Evolutionary conservation across 225 moss, liverwort and hornwort genomes (phyloP).

Genomic region (Sphagnum contortum): DNA sequence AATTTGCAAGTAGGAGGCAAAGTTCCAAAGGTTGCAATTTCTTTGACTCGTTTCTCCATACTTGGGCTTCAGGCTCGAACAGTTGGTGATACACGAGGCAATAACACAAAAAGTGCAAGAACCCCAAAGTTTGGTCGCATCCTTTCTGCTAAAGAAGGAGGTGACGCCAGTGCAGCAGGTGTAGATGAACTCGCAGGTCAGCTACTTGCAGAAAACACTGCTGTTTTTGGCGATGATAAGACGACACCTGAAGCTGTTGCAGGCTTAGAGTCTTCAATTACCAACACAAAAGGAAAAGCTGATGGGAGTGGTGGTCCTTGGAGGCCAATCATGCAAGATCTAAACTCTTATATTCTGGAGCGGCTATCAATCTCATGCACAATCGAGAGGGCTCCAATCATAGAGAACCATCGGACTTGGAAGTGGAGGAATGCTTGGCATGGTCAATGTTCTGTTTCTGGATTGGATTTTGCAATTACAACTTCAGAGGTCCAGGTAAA

Average conservation of each 20-base stretch:
- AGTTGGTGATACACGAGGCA: slow-evolving; percentile 25
- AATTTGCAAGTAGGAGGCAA: slow-evolving; percentile 49
- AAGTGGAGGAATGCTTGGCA: slow-evolving; percentile 98
- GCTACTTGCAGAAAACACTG: not conserved
- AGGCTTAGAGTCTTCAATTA: slow-evolving; percentile 1
- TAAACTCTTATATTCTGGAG: slow-evolving; percentile 75
- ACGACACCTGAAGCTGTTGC: not conserved
- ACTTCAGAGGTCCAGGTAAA: slow-evolving; percentile 88
- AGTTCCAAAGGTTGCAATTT: slow-evolving; percentile 35
- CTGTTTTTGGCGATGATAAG: not conserved
- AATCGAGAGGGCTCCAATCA: slow-evolving; percentile 54
- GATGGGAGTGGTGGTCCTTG: slow-evolving; percentile 22
- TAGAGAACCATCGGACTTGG: slow-evolving; percentile 63
- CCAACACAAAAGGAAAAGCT: not conserved
- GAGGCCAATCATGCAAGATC: slow-evolving; percentile 47
- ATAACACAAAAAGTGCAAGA: slow-evolving; percentile 27
- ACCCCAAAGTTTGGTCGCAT: slow-evolving; percentile 73
- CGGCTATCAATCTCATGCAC: slow-evolving; percentile 42
- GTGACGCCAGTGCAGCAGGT: slow-evolving; percentile 11
- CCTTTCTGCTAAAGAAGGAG: slow-evolving; percentile 20
- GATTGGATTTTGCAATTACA: slow-evolving; percentile 81
- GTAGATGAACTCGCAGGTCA: not conserved
- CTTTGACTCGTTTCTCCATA: slow-evolving; percentile 53
- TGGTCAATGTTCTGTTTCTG: slow-evolving; percentile 63
- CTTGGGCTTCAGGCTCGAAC: slow-evolving; percentile 75